phyloP scores from a whole-genome alignment of 108 stramenopile species.

The Cyclotella kingstonii region DNA sequence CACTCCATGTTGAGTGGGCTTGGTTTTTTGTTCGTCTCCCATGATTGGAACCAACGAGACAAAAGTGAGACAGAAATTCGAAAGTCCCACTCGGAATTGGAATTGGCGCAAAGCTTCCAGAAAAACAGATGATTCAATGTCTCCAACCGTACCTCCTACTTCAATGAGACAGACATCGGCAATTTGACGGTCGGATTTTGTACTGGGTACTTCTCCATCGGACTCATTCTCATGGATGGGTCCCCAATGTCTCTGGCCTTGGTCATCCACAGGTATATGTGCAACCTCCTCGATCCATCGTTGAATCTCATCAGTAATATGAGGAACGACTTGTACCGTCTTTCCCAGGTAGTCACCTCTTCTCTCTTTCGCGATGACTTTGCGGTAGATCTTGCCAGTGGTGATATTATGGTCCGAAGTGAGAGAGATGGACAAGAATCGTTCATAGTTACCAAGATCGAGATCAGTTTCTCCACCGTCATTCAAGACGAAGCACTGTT shows the following conservation, averaged over 20 bases:
- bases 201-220: not conserved
- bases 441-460: slow-evolving; percentile 93
- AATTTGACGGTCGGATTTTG: slow-evolving; percentile 29
- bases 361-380: slow-evolving; percentile 81
- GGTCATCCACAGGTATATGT: slow-evolving; percentile 63
- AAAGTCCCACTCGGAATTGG: slow-evolving; percentile 94
- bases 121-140: slow-evolving; percentile 94
- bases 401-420: slow-evolving; percentile 90
- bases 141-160: slow-evolving; percentile 99
- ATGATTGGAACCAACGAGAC: slow-evolving; percentile 96
- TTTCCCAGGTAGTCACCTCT: slow-evolving; percentile 90
- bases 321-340: slow-evolving; percentile 92
- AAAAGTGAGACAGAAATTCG: slow-evolving; percentile 94
- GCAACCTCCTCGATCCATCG: slow-evolving; percentile 88
- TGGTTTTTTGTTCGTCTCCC: slow-evolving; percentile 99
- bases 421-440: slow-evolving; percentile 74
- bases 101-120: slow-evolving; percentile 98
- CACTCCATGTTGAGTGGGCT: slow-evolving; percentile 99
- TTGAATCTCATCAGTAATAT: slow-evolving; percentile 89
- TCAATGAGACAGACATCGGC: slow-evolving; percentile 99
- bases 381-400: slow-evolving; percentile 88
- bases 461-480: slow-evolving; percentile 91
- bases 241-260: slow-evolving; percentile 36
- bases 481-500: slow-evolving; percentile 67
- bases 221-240: slow-evolving; percentile 7